Evolutionary conservation across 768 basidiomycete species (phyloP), one percentile per base, ranked within the genome.

Genomic region (Paxillus ammoniavirescens): DNA sequence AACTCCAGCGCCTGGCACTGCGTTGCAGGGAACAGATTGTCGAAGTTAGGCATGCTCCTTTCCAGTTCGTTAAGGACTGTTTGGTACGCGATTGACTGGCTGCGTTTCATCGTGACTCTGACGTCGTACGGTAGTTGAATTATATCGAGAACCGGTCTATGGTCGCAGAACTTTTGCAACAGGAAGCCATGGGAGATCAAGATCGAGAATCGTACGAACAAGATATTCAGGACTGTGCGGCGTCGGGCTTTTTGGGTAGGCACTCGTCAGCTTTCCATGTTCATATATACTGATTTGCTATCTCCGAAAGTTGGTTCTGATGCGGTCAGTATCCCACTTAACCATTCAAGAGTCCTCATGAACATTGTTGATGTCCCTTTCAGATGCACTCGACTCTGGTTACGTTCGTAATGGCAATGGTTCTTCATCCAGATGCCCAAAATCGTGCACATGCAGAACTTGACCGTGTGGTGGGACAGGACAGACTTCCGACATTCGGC

Each of bases 51-150:
- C 53, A 59, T 2, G 50, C 9, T 2, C 67, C 69, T 2, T 60
- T 66, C n/a, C 54, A 59, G 21, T 65, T 61, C 37, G 62, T 67
- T 47, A 59, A 62, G 35, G 56, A 58, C 12, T 61, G 54, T 35
- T 47, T 65, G 58, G 60, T 57, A 52, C 18, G 54, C 31, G 9
- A 21, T 18, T 18, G 14, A 41, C 40, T 21, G 41, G 31, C 28
- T 53, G 10, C 10, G 30, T 21, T 26, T 51, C 28, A 23, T 42
- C 18, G 26, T 3, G 1, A 35, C 17, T 4, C 33, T 43, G 13
- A 55, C 15, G 26, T 21, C 41, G 13, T 23, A n/a, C 9, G 33
- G 14, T 21, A 70, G 67, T 53, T 52, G 18, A 62, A 61, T 15
- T 53, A 51, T 6, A 58, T 53, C 9, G 58, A 62, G 18, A 63